A percentile compares a stretch with the other conserved stretches of the same genome.
These are phyloP conservation scores for Tripterygium wilfordii DNA, from an alignment of 177 flowering plant genomes.

Conservation along the genomic window DNA sequence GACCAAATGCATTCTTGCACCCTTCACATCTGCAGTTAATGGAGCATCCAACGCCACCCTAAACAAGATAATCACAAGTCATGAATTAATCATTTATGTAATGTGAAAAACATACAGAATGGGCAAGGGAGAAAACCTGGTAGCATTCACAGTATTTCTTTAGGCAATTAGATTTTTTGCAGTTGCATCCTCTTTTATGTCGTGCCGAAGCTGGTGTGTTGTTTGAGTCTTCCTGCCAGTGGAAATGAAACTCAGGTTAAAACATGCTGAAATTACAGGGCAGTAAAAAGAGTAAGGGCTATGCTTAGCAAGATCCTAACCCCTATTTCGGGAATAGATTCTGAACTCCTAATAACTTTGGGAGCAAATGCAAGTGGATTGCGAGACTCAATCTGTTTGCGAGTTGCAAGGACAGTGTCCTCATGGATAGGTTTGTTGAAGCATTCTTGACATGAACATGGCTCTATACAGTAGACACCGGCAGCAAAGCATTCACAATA, in stretches of 20 bases:
- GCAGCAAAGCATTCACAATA: conserved; percentile 99
- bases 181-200: conserved; percentile 98
- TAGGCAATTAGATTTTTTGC: conserved; percentile 94
- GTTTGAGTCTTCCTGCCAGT: conserved; percentile 64
- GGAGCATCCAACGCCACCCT: conserved; percentile 99
- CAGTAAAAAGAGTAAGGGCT: neutral
- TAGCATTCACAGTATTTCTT: conserved; percentile 99
- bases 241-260: conserved; percentile 3
- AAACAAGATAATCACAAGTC: conserved; percentile 11
- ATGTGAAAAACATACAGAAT: conserved; percentile 5
- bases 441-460: conserved; percentile 87
- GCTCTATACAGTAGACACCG: conserved; percentile 91
- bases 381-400: conserved; percentile 89
- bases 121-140: conserved; percentile 55
- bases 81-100: conserved; percentile 14
- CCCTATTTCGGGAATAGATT: conserved; percentile 55
- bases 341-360: conserved; percentile 77
- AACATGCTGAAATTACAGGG: neutral
- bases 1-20: conserved; percentile 87
- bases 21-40: conserved; percentile 93
- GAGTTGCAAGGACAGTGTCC: conserved; percentile 85
- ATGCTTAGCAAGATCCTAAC: conserved; percentile 25
- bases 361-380: conserved; percentile 98
- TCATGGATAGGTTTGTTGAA: conserved; percentile 87
- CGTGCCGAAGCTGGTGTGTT: conserved; percentile 96